Evolutionary conservation across 2,329 filamentous ascomycete genomes (phyloP), one percentile per base, ranked within the genome.

Genomic region (Didymella exigua): DNA sequence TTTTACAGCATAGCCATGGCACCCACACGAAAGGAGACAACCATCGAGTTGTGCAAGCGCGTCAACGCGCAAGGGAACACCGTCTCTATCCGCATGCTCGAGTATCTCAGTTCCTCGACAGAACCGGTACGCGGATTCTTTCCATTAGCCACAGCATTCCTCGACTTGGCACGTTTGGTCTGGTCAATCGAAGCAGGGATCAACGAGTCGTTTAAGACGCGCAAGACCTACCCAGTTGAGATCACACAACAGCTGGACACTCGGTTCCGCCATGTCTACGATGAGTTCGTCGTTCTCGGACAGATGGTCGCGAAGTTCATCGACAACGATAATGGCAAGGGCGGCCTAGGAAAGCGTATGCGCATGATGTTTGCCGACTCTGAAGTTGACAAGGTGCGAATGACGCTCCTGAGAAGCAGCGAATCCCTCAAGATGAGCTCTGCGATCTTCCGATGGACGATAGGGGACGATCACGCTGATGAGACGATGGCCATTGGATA

Each of bases 111-210:
- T 67, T 52, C 72, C 49, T 41, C 69, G 13, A 72, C 64, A 68
- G 57, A 67, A 69, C 61, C 62, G 66, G 57, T 76, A 67, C 64
- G 69, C 60, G 55, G 77, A 66, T 56, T 78, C 79, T 24, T 79
- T 89, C n/a, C 43, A 8, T 36, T 47, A 2, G 85, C 87, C 8
- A 81, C 82, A 57, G 85, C 87, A 59, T 89, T 89, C 65, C 80
- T 90, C 54, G 86, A 89, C 49, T 84, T 85, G 4, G 87, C 84
- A 68, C 82, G 86, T 48, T 83, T 86, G 38, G 77, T 90, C 37
- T 88, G 86, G 79, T 83, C 84, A 11, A 86, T 89, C 58, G 86
- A 89, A 71, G 82, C 84, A 18, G 87, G 87, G 4, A 78, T 90
- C 29, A 65, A 49, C 23, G 70, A 72, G 49, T 81, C 78, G 34